Evolutionary conservation across 1,139 yeast species (phyloP), one percentile per base, ranked within the genome.

Genomic region (Zygoascus sp.): DNA sequence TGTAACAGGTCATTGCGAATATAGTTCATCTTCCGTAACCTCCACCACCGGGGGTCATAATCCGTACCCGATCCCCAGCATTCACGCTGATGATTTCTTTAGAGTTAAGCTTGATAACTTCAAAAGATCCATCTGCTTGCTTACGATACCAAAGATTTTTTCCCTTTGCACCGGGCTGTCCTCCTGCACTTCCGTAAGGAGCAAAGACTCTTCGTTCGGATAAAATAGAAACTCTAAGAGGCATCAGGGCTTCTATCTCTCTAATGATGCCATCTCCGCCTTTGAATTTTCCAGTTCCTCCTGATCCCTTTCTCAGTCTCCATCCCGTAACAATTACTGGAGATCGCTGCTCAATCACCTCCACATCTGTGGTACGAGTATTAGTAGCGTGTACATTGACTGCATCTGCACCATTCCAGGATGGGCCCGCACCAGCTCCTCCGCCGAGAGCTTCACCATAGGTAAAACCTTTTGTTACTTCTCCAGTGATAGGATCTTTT

Each of bases 151-250:
- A 77, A 15, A 73, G 58, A 54, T 81, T 81, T 48, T 69, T 62
- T 5, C 87, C 87, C 35, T 76, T 64, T 15, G 64, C 64, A 7
- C 84, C 87, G 45, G 73, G 72, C 15, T 62, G 67, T 23, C 83
- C 84, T 2, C 83, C 83, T 3, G 66, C 57, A 16, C 78, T 53
- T 2, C 83, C 84, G 50, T 74, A 74, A 0, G 84, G 84, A 6
- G 74, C 71, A 43, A 67, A 60, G 10, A 74, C 75, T 47, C 84
- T 65, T 50, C 84, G 66, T 55, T 79, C 82, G 40, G 79, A 74
- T 40, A 78, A 60, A 8, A 79, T 75, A 1, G 83, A 76, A 2
- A 73, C 78, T 48, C 69, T 71, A n/a, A 77, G 71, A 2, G 74
- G 69, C n/a, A 67, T 62, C 17, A 75, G 64, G 58, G 78, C 78